Conservation (phyloP, 768 basidiomycete genomes). For the Pulveroboletus sp. region DNA sequence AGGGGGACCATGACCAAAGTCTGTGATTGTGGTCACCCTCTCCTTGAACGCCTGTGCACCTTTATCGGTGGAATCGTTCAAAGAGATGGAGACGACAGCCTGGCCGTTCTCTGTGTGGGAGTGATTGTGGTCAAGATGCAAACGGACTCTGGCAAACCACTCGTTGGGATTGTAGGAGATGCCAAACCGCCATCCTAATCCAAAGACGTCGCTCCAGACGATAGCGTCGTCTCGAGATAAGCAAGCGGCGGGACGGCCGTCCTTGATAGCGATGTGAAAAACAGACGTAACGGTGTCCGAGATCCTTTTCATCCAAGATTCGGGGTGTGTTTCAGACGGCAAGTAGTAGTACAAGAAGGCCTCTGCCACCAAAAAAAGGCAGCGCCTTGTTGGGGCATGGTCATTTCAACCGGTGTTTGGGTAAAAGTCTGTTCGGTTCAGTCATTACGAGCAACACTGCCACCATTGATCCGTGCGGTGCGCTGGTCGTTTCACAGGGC, state of each 20-base stretch:
- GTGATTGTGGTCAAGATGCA: constrained; percentile 29
- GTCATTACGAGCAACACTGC: too few relatives aligned
- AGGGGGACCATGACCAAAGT: constrained; percentile 28
- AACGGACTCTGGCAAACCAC: constrained; percentile 24
- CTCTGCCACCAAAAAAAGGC: neutral
- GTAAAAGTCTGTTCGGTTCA: too few relatives aligned
- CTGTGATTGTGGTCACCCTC: constrained; percentile 15
- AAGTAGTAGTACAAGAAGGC: too few relatives aligned
- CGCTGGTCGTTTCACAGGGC: too few relatives aligned
- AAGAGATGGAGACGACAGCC: constrained; percentile 12
- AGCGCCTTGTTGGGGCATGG: too few relatives aligned
- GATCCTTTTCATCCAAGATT: constrained; percentile 19
- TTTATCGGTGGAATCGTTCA: constrained; percentile 6
- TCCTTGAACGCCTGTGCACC: constrained; percentile 5
- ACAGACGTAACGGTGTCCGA: constrained; percentile 23
- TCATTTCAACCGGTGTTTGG: too few relatives aligned
- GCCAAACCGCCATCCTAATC: constrained; percentile 28
- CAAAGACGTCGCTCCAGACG: constrained; percentile 27
- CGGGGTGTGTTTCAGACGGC: neutral
- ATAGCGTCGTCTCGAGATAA: neutral
- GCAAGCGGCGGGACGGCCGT: constrained; percentile 17
- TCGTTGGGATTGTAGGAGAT: constrained; percentile 15
- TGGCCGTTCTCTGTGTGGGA: constrained; percentile 18
- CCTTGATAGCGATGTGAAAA: constrained; percentile 24
- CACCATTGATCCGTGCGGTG: too few relatives aligned